phyloP scores from a whole-genome alignment of 257 asterid species.

The Plantago major region DNA sequence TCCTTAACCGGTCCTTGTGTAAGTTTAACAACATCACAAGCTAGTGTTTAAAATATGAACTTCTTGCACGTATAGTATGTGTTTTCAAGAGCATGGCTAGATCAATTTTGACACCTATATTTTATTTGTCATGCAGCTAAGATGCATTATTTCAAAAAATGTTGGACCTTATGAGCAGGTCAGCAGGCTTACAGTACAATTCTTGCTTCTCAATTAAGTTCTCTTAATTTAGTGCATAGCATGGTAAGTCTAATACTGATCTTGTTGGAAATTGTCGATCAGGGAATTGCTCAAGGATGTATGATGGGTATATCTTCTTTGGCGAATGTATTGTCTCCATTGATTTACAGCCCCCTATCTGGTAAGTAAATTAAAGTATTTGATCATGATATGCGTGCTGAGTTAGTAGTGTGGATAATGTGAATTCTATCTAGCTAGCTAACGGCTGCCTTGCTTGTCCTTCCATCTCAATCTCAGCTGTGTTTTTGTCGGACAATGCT shows the following conservation, averaged over 20 bases:
- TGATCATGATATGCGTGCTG: no score
- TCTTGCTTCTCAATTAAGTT: no score
- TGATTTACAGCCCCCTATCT: conserved; percentile 17
- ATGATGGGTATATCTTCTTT: conserved; percentile 21
- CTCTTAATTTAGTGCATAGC: no score
- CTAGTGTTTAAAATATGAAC: not conserved
- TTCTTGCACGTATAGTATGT: not conserved
- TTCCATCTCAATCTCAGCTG: conserved; percentile 12
- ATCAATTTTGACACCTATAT: not conserved
- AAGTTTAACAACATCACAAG: conserved; percentile 26
- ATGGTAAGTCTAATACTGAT: no score
- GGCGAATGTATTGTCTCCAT: conserved; percentile 35
- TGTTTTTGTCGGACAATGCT: conserved; percentile 26
- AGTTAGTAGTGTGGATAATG: not conserved
- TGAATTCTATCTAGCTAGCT: not conserved
- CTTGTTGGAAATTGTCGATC: conserved; percentile 1
- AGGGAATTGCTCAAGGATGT: conserved; percentile 53
- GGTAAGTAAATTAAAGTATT: not conserved
- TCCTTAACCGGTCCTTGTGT: conserved; percentile 74
- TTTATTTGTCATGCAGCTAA: conserved; percentile 39
- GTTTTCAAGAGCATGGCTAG: not conserved
- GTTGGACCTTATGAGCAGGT: conserved; percentile 81
- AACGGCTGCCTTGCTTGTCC: not conserved
- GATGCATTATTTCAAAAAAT: conserved; percentile 80
- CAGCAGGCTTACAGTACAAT: not conserved